A percentile compares a stretch with the other conserved stretches of the same genome.
phyloP scores from a whole-genome alignment of 2,329 filamentous ascomycete genomes.

The Trichophyton rubrum region DNA sequence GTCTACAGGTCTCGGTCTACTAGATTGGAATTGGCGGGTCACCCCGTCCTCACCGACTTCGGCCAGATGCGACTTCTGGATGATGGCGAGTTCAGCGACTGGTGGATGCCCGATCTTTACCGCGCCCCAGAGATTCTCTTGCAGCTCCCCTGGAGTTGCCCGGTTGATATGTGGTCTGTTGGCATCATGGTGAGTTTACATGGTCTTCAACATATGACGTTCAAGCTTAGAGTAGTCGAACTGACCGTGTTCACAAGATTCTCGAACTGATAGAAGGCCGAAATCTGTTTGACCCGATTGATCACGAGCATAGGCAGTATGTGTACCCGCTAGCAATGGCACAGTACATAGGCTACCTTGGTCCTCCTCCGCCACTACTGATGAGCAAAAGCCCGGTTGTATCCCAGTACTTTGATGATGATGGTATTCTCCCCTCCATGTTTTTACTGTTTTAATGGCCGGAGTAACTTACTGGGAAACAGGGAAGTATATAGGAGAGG shows the following conservation, averaged over 20 bases:
- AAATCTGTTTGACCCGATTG: constrained; percentile 20
- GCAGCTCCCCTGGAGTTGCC: constrained; percentile 15
- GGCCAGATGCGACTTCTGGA: constrained; percentile 11
- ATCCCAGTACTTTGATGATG: constrained; percentile 15
- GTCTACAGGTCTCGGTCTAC: constrained; percentile 11
- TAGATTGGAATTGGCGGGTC: constrained; percentile 9
- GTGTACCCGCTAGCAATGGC: constrained; percentile 18
- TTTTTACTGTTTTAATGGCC: not conserved
- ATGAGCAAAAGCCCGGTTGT: constrained; percentile 15
- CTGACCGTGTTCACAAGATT: not conserved
- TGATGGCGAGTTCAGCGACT: constrained; percentile 8
- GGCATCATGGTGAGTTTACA: constrained; percentile 17
- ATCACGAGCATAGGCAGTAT: constrained; percentile 17
- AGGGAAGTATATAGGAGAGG: constrained; percentile 15
- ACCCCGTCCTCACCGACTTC: constrained; percentile 17
- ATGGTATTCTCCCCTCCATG: constrained; percentile 2
- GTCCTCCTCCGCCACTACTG: constrained; percentile 17
- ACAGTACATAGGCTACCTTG: constrained; percentile 21
- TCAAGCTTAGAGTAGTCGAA: too few species aligned
- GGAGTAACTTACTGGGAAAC: not conserved
- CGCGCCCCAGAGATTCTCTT: constrained; percentile 18
- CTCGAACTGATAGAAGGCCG: constrained; percentile 20
- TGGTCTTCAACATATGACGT: too few species aligned
- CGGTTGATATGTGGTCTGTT: constrained; percentile 19
- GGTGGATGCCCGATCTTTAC: constrained; percentile 20